Evolutionary conservation across 1,284 basidiomycete genomes (phyloP), one percentile per base, ranked within the genome.

Genomic region (Sporisorium sorghi): DNA sequence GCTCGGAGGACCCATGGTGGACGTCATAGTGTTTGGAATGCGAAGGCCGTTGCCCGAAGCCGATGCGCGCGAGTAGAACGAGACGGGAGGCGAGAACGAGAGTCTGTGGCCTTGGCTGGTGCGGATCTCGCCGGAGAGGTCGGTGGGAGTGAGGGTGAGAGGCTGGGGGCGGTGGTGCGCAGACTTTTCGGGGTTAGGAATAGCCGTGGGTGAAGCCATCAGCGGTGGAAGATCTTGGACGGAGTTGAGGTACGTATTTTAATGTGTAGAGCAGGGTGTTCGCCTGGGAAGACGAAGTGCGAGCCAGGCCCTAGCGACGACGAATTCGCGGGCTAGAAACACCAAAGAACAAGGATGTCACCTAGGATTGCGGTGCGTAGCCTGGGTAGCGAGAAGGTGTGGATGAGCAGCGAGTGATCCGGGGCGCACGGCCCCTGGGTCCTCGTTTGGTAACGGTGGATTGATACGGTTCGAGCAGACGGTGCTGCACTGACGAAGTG

Each of bases 161-260:
- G 56, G 61, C 19, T 61, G 58, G 39, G 53, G 61, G 44, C 57
- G 71, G 65, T 79, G 64, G 46, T 79, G 77, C 26, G 75, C 63
- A 55, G 77, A 79, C 52, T 74, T 77, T 61, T 79, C 67, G 37
- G 58, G 53, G 33, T 79, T 65, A 19, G 77, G 75, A 32, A 79
- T 79, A 10, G 77, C 74, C 2, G 77, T 79, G 0, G 77, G 77
- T 30, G 75, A 68, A 55, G 76, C 76, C 76, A 78, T 78, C 32
- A 54, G 62, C 49, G n/a, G 33, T 19, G 21, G 35, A 24, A 19
- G 2, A 19, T 24, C 19, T 5, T 19, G 9, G 39, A 19, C 17
- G 9, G 37, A 11, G 24, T 17, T 30, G 19, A 21, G 8, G 8
- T 23, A 4, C 30, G 14, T n/a, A 10, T 14, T n/a, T 30, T 44